Evolutionary conservation across 2,329 filamentous ascomycete species (phyloP), one percentile per base, ranked within the genome.

Genomic region (Neonectria neomacrospora): DNA sequence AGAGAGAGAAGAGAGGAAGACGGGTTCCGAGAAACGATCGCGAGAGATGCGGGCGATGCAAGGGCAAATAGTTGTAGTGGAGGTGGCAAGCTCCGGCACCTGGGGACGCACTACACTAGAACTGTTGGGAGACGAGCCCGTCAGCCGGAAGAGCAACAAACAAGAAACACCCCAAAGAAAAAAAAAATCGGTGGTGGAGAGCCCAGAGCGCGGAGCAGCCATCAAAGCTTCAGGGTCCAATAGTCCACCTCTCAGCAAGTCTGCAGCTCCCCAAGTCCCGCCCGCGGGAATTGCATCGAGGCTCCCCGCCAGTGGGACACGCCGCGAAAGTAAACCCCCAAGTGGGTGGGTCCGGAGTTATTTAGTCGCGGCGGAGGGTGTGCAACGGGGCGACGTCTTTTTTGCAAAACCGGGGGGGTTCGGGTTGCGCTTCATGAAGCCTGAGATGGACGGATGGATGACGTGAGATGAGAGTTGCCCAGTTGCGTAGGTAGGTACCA

Each of bases 81-180:
- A 41, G 16, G 67, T 72, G 67, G 65, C 66, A 70, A 70, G 66
- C 67, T 52, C 60, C 66, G 69, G 69, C 64, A 73, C 58, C 71
- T 72, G 68, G 61, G 62, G 58, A 59, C 62, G 65, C 64, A 64
- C 65, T 59, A 71, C 65, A 44, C 67, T 70, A 72, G 71, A 73
- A 73, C 71, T 73, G 71, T 73, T 73, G 71, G 71, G 71, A 73
- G 69, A 72, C 63, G 68, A 57, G 69, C 56, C 62, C 16, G 65
- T 64, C 68, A 66, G 66, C 63, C 63, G 39, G 48, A 58, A 42
- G 52, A 61, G 57, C 52, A 70, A 63, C 54, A 51, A 64, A 42
- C 45, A 61, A 58, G 56, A 59, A 56, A 61, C 53, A 42, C 71
- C 71, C 71, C 71, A 73, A 73, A 67, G 67, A 57, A 64, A 70